Evolutionary conservation across 352 stramenopile genomes (phyloP).

Genomic region (Globisporangium canariense): DNA sequence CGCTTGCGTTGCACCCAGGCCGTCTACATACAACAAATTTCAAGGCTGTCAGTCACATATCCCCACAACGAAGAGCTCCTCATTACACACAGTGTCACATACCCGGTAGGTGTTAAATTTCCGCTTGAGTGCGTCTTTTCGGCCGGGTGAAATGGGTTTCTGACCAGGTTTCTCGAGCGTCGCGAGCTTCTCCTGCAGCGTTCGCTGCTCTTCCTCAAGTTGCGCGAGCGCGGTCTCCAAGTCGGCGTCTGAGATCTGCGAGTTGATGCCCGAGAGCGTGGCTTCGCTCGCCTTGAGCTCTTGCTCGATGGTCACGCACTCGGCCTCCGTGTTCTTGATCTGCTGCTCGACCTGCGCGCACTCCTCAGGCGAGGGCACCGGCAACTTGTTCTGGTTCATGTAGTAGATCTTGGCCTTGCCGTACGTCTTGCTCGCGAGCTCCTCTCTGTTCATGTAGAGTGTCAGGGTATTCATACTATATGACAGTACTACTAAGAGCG

Average conservation of each 20-base stretch:
- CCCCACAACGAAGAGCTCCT: not conserved
- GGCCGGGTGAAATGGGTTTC: slow-evolving; percentile 46
- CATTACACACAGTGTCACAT: slow-evolving; percentile 1
- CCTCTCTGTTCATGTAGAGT: slow-evolving; percentile 25
- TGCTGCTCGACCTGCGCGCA: slow-evolving; percentile 40
- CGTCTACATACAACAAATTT: slow-evolving; percentile 26
- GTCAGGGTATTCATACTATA: not conserved
- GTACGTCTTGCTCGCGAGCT: slow-evolving; percentile 71
- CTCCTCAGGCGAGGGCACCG: slow-evolving; percentile 46
- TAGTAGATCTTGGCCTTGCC: slow-evolving; percentile 85
- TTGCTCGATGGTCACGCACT: slow-evolving; percentile 48
- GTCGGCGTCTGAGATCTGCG: slow-evolving; percentile 66
- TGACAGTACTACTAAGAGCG: not conserved
- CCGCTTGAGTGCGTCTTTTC: slow-evolving; percentile 60
- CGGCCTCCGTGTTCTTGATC: slow-evolving; percentile 44
- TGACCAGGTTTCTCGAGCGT: slow-evolving; percentile 39
- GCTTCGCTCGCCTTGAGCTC: slow-evolving; percentile 53
- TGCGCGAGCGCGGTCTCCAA: slow-evolving; percentile 45
- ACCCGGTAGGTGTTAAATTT: slow-evolving; percentile 68
- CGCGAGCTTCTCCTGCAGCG: slow-evolving; percentile 44
- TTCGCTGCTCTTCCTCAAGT: slow-evolving; percentile 36
- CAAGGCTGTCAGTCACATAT: not conserved
- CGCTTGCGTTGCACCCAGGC: slow-evolving; percentile 74
- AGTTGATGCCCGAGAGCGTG: slow-evolving; percentile 40
- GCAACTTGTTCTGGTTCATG: slow-evolving; percentile 71